Percentiles rank a stretch among this genome's conserved stretches.
phyloP scores from a whole-genome alignment of 805 yeast species.

The Lachancea sp. region DNA sequence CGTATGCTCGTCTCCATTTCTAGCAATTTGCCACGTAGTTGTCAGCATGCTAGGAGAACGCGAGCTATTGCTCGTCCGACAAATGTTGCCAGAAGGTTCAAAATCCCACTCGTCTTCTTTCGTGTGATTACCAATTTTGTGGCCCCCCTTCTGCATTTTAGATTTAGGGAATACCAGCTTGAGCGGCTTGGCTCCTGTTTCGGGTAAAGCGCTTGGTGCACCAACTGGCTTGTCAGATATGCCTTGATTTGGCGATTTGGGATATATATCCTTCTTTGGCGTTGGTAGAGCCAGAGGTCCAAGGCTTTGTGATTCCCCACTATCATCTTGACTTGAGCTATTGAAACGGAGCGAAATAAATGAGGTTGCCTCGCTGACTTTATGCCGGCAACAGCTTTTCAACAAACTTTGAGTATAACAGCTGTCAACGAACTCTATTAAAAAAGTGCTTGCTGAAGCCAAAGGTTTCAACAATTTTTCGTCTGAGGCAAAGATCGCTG shows the following conservation, averaged over 20 bases:
- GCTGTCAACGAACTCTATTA: not conserved
- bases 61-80: not conserved
- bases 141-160: not conserved
- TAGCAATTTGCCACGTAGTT: too few relatives aligned
- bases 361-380: slow-evolving; percentile 31
- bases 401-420: not conserved
- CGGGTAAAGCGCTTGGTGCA: not conserved
- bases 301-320: not conserved
- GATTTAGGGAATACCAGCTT: not conserved
- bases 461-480: not conserved
- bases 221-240: not conserved
- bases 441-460: not conserved
- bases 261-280: too few relatives aligned
- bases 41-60: not conserved
- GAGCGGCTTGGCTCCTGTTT: not conserved
- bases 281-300: not conserved
- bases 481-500: not conserved
- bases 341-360: slow-evolving; percentile 22
- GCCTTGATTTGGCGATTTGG: not conserved
- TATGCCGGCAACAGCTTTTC: slow-evolving; percentile 15
- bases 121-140: not conserved
- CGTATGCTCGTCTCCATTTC: not conserved
- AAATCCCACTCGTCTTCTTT: slow-evolving; percentile 5
- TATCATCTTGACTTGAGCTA: slow-evolving; percentile 4
- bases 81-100: not conserved